Percentiles rank a stretch among this genome's conserved stretches.
Conservation (phyloP, 2,329 filamentous ascomycete genomes). For the Aureobasidium sp. region DNA sequence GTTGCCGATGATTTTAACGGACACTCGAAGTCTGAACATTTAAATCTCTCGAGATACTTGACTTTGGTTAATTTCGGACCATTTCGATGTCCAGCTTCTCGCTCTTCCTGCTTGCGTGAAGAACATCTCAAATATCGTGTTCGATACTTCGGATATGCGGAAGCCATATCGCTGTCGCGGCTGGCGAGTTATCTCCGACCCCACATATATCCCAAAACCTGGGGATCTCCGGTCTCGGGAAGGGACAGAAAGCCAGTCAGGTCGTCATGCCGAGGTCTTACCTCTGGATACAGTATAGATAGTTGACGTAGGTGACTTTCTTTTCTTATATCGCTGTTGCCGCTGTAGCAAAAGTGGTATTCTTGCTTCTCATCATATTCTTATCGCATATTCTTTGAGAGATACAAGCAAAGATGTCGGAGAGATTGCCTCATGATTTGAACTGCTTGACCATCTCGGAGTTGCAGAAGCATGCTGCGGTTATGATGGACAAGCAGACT, state of each 20-base stretch:
- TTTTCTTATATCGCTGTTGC: background rate
- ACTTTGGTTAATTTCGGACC: too few species aligned
- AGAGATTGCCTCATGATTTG: conserved; percentile 24
- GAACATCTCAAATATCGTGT: background rate
- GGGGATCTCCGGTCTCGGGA: background rate
- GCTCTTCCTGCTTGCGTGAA: too few species aligned
- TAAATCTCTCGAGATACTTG: too few species aligned
- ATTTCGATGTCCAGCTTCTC: too few species aligned
- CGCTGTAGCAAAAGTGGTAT: background rate
- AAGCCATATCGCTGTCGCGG: background rate
- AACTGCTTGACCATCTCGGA: conserved; percentile 36
- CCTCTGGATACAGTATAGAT: background rate
- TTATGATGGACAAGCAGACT: conserved; percentile 31
- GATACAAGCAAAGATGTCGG: background rate
- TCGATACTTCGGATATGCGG: background rate
- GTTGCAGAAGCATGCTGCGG: conserved; percentile 30
- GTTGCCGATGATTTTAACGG: too few species aligned
- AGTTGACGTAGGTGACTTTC: conserved; percentile 9
- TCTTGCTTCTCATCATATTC: background rate
- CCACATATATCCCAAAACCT: background rate
- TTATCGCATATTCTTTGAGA: background rate
- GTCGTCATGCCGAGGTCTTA: conserved; percentile 7
- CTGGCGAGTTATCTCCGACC: background rate
- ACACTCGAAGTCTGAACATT: too few species aligned
- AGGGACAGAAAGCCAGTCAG: background rate